Percentiles rank a stretch among this genome's conserved stretches.
Conservation (phyloP, 1,284 basidiomycete genomes). For the Stygiomarasmius scandens region DNA sequence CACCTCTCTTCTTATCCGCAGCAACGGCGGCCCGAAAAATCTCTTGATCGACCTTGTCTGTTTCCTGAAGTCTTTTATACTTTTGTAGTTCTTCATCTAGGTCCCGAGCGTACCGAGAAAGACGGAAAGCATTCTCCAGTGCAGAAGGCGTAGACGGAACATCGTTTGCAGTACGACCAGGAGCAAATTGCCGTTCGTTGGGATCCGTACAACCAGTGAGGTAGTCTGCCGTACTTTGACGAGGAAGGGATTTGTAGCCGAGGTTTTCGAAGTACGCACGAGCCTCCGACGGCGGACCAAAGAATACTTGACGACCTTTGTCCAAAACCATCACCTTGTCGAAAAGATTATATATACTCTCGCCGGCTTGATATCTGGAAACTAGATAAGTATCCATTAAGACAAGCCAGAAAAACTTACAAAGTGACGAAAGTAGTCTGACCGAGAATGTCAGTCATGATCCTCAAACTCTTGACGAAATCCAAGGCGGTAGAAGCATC, state of each 20-base stretch:
- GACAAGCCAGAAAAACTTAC: slow-evolving; percentile 38
- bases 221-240: slow-evolving; percentile 80
- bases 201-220: slow-evolving; percentile 80
- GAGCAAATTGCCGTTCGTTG: slow-evolving; percentile 84
- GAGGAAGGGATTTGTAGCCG: slow-evolving; percentile 74
- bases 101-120: slow-evolving; percentile 53
- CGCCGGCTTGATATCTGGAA: slow-evolving; percentile 77
- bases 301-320: slow-evolving; percentile 84
- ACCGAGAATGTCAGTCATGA: slow-evolving; percentile 77
- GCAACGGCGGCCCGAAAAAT: slow-evolving; percentile 79
- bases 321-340: slow-evolving; percentile 77
- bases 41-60: slow-evolving; percentile 68
- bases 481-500: slow-evolving; percentile 87
- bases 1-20: slow-evolving; percentile 83
- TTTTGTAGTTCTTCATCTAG: slow-evolving; percentile 57
- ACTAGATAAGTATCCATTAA: neutral
- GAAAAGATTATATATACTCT: slow-evolving; percentile 76
- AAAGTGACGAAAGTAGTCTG: slow-evolving; percentile 80
- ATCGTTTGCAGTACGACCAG: slow-evolving; percentile 62
- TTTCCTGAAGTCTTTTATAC: slow-evolving; percentile 67
- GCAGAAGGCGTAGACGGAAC: slow-evolving; percentile 76
- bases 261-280: slow-evolving; percentile 76
- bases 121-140: slow-evolving; percentile 71
- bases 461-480: slow-evolving; percentile 72
- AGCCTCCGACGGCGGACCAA: slow-evolving; percentile 72